Base-by-base conservation (phyloP, 108 stramenopile species). In the Nitzschia sp. region DNA sequence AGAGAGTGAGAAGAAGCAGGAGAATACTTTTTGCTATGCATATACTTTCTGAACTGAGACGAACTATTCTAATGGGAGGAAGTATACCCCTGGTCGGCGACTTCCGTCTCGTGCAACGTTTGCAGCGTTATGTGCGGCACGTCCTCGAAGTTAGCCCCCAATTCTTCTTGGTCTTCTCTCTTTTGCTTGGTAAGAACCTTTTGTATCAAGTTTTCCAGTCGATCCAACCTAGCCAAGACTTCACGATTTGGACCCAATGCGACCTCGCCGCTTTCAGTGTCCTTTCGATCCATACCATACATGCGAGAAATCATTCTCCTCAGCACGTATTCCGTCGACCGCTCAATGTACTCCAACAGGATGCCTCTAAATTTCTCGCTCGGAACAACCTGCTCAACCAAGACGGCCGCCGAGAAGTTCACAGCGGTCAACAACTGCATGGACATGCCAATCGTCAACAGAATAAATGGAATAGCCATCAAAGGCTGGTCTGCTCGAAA, bases 191-290 rank as follows among this genome's bases (percentile, higher is more conserved):
- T 29, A 29, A 56, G 4, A 29, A 56, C 30, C 21, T 56, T 22
- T 2, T 56, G 30, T 4, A 56, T 22, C 27, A 56, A 16, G 21
- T 8, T 32, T 30, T 56, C 55, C 5, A 56, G 13, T 56, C 29
- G 23, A 26, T 56, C 55, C 55, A 56, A 31, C 17, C 55, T 11
- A 5, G 55, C 21, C 5, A 56, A 6, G 30, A 56, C 2, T 5
- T 29, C 55, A 4, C 5, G 26, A 8, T 31, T 29, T 30, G 6
- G 55, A 56, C 55, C 21, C 55, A 41, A 33, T 3, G 28, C 22
- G n/a, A 61, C 38, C 21, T 35, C 59, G 3, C 59, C 59, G 5
- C 36, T 27, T 41, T 61, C 59, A 11, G 59, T 61, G 38, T 61
- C 38, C 3, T 44, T 61, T 26, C 36, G 36, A 61, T 61, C 36